Evolutionary conservation across 2,329 filamentous ascomycete genomes (phyloP), one percentile per base, ranked within the genome.

Genomic region (Rugonectria rugulosa): DNA sequence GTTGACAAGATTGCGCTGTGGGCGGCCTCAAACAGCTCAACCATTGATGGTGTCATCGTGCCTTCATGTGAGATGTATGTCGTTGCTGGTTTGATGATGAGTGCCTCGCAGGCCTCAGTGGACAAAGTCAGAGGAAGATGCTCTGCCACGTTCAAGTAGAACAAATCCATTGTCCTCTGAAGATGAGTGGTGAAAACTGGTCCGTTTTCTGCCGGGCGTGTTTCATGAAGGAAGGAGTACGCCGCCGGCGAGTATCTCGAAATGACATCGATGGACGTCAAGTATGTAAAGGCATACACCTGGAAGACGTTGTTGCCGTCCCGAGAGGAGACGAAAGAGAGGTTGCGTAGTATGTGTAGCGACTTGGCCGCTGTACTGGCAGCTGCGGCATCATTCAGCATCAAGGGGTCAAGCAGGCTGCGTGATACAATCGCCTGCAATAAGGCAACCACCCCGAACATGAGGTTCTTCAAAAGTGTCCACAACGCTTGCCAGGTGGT

Each of bases 61-160:
- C 74, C 75, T 5, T 74, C 66, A 37, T 79, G 74, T 0, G 78
- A 75, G 3, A 97, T 84, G 69, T 96, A 95, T 1, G 88, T 83
- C 5, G 86, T 83, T 6, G 92, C 89, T 1, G 91, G 88, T 27
- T 87, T 82, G 47, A 96, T 79, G 14, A 96, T 83, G 2, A 96
- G 79, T 3, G 85, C 79, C 64, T 96, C 90, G 65, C 87, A 91
- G 3, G 84, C 81, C 4, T 81, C 75, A 1, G 89, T 81, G 0
- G 90, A 78, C 2, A 97, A 74, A 3, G 85, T 77, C 8, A 92
- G 78, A 0, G 91, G 88, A 57, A 97, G 87, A 71, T 96, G 91
- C 71, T 97, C 93, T 2, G 90, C 88, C 0, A 88, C 85, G 68
- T 96, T 95, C 59, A 97, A 83, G 74, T 96, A 96, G 77, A 91